A percentile compares a stretch with the other conserved stretches of the same genome.
Evolutionary conservation across 2,329 filamentous ascomycete genomes (phyloP).

Genomic region (Drechslerella coelobrocha): DNA sequence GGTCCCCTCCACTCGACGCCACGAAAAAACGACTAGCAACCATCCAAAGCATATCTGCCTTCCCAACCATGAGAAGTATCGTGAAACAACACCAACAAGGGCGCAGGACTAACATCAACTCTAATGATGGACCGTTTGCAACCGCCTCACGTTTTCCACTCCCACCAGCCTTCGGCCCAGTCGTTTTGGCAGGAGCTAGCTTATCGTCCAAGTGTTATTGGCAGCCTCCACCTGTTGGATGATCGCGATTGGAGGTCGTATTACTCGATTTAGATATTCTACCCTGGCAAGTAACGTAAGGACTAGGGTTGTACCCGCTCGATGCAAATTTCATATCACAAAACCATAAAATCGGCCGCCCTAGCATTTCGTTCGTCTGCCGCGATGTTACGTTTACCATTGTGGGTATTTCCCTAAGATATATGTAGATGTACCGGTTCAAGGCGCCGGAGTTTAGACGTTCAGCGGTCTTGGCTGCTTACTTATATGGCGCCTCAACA

Average conservation of each 20-base stretch:
- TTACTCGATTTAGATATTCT: background rate
- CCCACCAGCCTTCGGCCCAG: background rate
- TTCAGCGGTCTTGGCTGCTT: too few species aligned
- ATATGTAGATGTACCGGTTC: too few species aligned
- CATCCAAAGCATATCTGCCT: too few species aligned
- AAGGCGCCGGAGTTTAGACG: too few species aligned
- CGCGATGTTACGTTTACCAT: too few species aligned
- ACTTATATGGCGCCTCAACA: too few species aligned
- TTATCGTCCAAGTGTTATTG: slow-evolving; percentile 9
- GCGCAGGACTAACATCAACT: slow-evolving; percentile 25
- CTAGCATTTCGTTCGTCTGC: too few species aligned
- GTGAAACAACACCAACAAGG: slow-evolving; percentile 21
- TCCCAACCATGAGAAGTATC: too few species aligned
- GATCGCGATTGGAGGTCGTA: background rate
- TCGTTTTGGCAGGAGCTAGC: slow-evolving; percentile 4
- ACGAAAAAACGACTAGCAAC: background rate
- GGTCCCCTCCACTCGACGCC: background rate
- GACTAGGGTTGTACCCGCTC: background rate
- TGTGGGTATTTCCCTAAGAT: too few species aligned
- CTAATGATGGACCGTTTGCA: slow-evolving; percentile 40
- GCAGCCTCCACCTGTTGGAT: background rate
- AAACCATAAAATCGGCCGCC: too few species aligned
- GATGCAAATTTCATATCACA: background rate
- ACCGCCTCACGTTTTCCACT: slow-evolving; percentile 35
- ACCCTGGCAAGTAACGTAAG: background rate